Percentiles rank a stretch among this genome's conserved stretches.
These are phyloP conservation scores for Emericellopsis cladophorae DNA, from an alignment of 2,329 filamentous ascomycete genomes.

Conservation along the genomic window DNA sequence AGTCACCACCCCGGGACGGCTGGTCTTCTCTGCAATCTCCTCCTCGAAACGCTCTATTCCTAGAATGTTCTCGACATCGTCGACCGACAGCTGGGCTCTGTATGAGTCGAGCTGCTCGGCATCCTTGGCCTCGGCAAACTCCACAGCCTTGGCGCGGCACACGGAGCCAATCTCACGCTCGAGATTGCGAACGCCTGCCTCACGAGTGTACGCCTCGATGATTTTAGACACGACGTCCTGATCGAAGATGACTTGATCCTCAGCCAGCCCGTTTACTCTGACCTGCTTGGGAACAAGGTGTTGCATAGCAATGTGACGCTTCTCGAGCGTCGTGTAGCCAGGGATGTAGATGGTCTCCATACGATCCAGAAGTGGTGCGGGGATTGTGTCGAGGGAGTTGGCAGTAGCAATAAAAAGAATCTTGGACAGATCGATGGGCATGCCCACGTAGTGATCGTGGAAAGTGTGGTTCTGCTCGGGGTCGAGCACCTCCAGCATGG, in stretches of 20 bases:
- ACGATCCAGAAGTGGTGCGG: slow-evolving; percentile 81
- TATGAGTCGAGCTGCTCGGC: slow-evolving; percentile 55
- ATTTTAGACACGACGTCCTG: slow-evolving; percentile 87
- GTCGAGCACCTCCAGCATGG: slow-evolving; percentile 95
- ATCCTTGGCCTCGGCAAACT: slow-evolving; percentile 86
- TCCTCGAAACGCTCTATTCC: slow-evolving; percentile 91
- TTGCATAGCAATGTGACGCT: slow-evolving; percentile 82
- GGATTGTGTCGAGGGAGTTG: slow-evolving; percentile 89
- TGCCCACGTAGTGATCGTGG: slow-evolving; percentile 90
- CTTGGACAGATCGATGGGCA: slow-evolving; percentile 91
- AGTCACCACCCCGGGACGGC: slow-evolving; percentile 83
- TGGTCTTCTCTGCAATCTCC: slow-evolving; percentile 79
- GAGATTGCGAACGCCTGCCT: slow-evolving; percentile 89
- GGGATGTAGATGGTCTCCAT: slow-evolving; percentile 94
- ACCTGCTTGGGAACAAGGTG: slow-evolving; percentile 97
- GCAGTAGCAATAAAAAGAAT: slow-evolving; percentile 96
- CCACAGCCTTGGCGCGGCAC: slow-evolving; percentile 88
- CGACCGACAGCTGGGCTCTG: slow-evolving; percentile 56
- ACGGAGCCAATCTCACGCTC: slow-evolving; percentile 93
- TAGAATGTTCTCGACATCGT: slow-evolving; percentile 80
- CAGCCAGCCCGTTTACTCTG: slow-evolving; percentile 70
- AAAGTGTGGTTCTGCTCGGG: slow-evolving; percentile 95
- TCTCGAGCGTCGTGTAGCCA: slow-evolving; percentile 94
- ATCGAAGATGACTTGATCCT: slow-evolving; percentile 63
- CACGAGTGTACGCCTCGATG: slow-evolving; percentile 91